Base-by-base conservation (phyloP, 2,329 filamentous ascomycete species). In the Colletotrichum plurivorum region DNA sequence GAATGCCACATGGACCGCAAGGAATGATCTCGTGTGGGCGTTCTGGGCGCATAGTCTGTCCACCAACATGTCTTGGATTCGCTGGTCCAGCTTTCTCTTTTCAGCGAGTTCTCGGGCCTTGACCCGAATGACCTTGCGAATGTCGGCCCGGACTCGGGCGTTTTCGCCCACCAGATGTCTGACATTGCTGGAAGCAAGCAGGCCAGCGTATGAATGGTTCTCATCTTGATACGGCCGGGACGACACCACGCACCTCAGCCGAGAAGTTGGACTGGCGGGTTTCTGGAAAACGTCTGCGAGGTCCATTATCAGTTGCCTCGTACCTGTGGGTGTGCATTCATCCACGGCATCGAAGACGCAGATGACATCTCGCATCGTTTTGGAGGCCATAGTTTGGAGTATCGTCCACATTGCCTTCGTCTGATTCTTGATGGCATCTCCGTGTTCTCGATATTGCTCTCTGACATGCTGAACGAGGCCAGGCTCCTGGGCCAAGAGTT, bases 41-140 rank as follows among this genome's bases (percentile, higher is more conserved):
- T 63, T 63, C 10, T 27, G 53, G 2, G 31, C 41, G 4, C 13
- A 27, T 6, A 59, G 43, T 1, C 45, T 48, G 1, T 59, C 27
- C 22, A 49, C 6, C 22, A 59, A 27, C 2, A 59, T 15, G 2
- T 43, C 25, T 22, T 59, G 15, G 0, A 20, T 20, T 1, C 13
- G 10, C 25, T 7, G 22, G 9, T 49, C 27, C 2, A 63, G 43
- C 2, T 39, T 5, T 31, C 41, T 57, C 9, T 41, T 16, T 16
- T 41, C 1, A 5, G 60, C 60, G 20, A 56, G 39, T 18, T 63
- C 25, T 13, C 25, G 25, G 39, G 39, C 27, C 43, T 57, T 31
- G 4, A 56, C 41, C 15, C 49, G 52, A 57, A 63, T 63, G 52
- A 63, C 61, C 25, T 12, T 49, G 43, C 43, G 61, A 49, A 63